Evolutionary conservation across 805 yeast genomes (phyloP), one percentile per base, ranked within the genome.

Genomic region (Zygoascus biomembranicola): DNA sequence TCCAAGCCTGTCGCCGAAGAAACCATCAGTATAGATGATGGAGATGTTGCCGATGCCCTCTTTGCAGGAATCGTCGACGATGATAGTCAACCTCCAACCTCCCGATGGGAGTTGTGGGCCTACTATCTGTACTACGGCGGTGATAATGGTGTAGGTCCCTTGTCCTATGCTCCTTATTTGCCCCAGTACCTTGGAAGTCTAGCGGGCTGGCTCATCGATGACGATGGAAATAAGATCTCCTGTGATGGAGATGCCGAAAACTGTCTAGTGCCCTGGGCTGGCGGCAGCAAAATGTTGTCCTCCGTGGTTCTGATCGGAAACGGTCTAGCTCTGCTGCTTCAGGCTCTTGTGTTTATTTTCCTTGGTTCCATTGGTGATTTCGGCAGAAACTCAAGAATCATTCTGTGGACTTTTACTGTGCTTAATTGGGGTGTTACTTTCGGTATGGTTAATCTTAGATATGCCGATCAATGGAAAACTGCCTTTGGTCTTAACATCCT

Each of bases 71-170:
- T 26, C 13, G 47, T 50, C 20, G 48, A 50, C 3, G 51, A 46
- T 28, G 41, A 51, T 28, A 10, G 23, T 13, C 53, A 50, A 18
- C 57, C 57, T 4, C 49, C 35, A 5, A 55, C 58, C 16, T 50
- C 49, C n/a, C 49, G 55, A 32, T 46, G 44, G 49, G 56, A 55
- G 32, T 43, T 53, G 16, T 50, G 53, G 53, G 42, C 52, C 11
- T 55, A 55, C 32, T 50, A 50, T 32, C 46, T 55, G 26, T 55
- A 55, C 32, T 53, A 53, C 43, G 54, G 52, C 10, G 58, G 58
- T 46, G 54, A 53, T 41, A 55, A 55, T 37, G 54, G 58, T 18
- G 58, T 55, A 2, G 58, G 58, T n/a, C 56, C 58, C 8, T 32
- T 50, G 6, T 43, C 54, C 1, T 53, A 53, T 46, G 52, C 53